These are phyloP conservation scores for Hypoxylon sp. DNA, from an alignment of 2,329 filamentous ascomycete species.

Conservation along the genomic window DNA sequence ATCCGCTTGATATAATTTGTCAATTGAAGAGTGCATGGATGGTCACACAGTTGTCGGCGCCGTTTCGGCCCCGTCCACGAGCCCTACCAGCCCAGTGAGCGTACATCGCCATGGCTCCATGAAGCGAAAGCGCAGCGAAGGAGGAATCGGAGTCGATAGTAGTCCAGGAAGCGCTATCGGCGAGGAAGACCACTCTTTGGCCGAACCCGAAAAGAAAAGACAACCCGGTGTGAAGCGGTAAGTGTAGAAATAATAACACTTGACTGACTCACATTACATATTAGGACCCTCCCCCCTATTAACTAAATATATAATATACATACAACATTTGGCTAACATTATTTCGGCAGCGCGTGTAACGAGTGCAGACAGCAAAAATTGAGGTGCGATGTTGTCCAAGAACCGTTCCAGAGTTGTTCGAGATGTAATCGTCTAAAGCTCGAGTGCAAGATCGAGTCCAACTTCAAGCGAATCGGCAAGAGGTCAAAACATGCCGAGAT, in stretches of 20 bases:
- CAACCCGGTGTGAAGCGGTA: conserved; percentile 78
- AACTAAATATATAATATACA: conserved; percentile 11
- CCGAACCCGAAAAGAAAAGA: conserved; percentile 72
- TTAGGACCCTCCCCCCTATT: conserved; percentile 4
- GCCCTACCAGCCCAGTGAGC: conserved; percentile 70
- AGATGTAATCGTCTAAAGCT: conserved; percentile 85
- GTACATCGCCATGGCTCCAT: conserved; percentile 64
- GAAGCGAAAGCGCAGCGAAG: conserved; percentile 74
- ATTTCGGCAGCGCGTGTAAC: conserved; percentile 38
- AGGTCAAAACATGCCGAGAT: conserved; percentile 87
- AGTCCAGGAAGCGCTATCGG: conserved; percentile 71
- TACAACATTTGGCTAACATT: conserved; percentile 18
- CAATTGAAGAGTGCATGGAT: conserved; percentile 62
- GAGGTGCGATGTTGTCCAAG: conserved; percentile 86
- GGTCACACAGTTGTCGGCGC: conserved; percentile 62
- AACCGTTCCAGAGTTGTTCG: conserved; percentile 83
- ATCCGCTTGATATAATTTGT: conserved; percentile 47
- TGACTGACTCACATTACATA: conserved; percentile 10
- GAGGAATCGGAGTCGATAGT: conserved; percentile 67
- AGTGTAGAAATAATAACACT: conserved; percentile 19
- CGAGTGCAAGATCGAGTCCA: conserved; percentile 87
- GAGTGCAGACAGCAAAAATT: conserved; percentile 58
- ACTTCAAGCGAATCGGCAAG: conserved; percentile 89
- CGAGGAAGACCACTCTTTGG: conserved; percentile 70
- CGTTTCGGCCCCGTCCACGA: conserved; percentile 65